A percentile compares a stretch with the other conserved stretches of the same genome.
Conservation (phyloP, 1,139 yeast genomes). For the Pichia sp. region DNA sequence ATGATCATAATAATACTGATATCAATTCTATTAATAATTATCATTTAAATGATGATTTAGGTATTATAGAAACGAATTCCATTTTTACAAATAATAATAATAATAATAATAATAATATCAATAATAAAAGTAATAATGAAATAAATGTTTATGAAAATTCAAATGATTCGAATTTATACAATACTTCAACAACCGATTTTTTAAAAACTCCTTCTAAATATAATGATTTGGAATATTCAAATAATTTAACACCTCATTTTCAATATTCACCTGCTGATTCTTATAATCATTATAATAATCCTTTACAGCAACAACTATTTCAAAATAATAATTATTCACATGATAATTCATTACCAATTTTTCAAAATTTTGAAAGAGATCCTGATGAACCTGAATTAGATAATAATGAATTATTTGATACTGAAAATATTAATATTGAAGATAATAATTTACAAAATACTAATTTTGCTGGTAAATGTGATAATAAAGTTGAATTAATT, state of each 20-base stretch:
- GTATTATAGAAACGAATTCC: too few relatives aligned
- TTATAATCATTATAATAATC: not conserved
- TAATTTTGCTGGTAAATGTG: slow-evolving; percentile 25
- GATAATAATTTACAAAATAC: slow-evolving; percentile 12
- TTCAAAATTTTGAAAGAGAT: slow-evolving; percentile 25
- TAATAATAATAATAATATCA: not conserved
- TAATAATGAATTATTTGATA: slow-evolving; percentile 12
- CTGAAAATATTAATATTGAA: slow-evolving; percentile 10
- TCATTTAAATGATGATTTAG: not conserved
- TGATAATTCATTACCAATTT: slow-evolving; percentile 7
- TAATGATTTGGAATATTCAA: too few relatives aligned
- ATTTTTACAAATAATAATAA: not conserved
- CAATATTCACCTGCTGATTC: slow-evolving; percentile 10
- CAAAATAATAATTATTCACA: slow-evolving; percentile 1
- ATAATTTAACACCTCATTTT: too few relatives aligned
- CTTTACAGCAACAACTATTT: not conserved
- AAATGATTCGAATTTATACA: slow-evolving; percentile 2
- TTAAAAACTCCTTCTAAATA: slow-evolving; percentile 7
- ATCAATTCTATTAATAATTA: slow-evolving; percentile 1
- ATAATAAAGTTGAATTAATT: slow-evolving; percentile 23
- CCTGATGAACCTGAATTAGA: slow-evolving; percentile 26
- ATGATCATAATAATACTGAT: slow-evolving; percentile 6
- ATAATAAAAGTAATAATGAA: not conserved
- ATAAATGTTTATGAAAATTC: slow-evolving; percentile 6
- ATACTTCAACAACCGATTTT: slow-evolving; percentile 4